Evolutionary conservation across 108 stramenopile species (phyloP).

Genomic region (Asterionellopsis glacialis): DNA sequence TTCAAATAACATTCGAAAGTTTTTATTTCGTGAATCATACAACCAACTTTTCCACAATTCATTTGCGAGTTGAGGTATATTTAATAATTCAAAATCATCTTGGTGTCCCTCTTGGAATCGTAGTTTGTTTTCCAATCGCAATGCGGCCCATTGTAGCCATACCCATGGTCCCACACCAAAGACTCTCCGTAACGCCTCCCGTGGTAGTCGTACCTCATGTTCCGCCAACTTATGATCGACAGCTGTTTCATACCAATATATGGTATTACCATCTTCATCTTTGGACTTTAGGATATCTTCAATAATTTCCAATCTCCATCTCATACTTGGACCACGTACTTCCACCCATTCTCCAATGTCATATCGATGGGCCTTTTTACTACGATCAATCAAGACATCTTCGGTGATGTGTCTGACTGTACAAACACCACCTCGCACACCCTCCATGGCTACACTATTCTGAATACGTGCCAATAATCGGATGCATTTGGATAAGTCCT

Average conservation of each 20-base stretch:
- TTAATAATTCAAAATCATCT: constrained; percentile 33
- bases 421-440: neutral
- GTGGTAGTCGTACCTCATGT: constrained; percentile 15
- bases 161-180: constrained; percentile 47
- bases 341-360: constrained; percentile 45
- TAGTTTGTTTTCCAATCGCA: constrained; percentile 36
- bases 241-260: constrained; percentile 16
- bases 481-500: constrained; percentile 15
- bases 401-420: constrained; percentile 9
- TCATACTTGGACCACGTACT: constrained; percentile 28
- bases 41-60: constrained; percentile 44
- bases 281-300: constrained; percentile 22
- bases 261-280: constrained; percentile 26
- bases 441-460: constrained; percentile 10
- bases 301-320: constrained; percentile 34
- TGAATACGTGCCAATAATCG: constrained; percentile 11
- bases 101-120: constrained; percentile 38
- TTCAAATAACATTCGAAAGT: constrained; percentile 25
- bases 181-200: constrained; percentile 17
- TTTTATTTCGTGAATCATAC: constrained; percentile 23
- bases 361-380: constrained; percentile 18
- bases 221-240: constrained; percentile 20
- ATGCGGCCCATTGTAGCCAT: constrained; percentile 43
- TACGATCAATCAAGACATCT: constrained; percentile 14
- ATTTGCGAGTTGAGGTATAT: constrained; percentile 23